These are phyloP conservation scores for Coemansia sp. DNA, from an alignment of 192 early-diverging fungal genomes.

Conservation along the genomic window DNA sequence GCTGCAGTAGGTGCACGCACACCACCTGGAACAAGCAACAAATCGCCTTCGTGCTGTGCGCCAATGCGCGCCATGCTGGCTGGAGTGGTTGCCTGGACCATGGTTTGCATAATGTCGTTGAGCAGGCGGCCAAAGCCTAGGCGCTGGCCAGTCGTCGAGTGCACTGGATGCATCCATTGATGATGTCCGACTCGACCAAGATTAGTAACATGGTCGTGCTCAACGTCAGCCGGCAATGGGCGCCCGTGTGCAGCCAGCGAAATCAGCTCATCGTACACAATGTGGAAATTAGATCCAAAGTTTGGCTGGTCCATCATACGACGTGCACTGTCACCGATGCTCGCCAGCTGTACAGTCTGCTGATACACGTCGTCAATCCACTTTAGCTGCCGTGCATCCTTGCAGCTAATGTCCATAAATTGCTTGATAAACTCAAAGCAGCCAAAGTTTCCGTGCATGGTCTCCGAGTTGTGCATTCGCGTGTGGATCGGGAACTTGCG, in stretches of 20 bases:
- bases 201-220: slow-evolving; percentile 11
- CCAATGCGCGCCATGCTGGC: slow-evolving; percentile 5
- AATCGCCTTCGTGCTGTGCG: slow-evolving; percentile 14
- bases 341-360: slow-evolving; percentile 22
- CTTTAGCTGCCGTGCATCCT: slow-evolving; percentile 12
- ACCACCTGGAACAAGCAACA: slow-evolving; percentile 18
- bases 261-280: slow-evolving; percentile 42
- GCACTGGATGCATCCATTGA: slow-evolving; percentile 28
- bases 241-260: slow-evolving; percentile 33
- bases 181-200: slow-evolving; percentile 21
- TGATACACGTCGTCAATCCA: slow-evolving; percentile 36
- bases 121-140: slow-evolving; percentile 40
- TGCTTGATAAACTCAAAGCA: slow-evolving; percentile 38
- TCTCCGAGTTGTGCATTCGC: slow-evolving; percentile 16
- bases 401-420: slow-evolving; percentile 5
- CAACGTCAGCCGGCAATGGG: slow-evolving; percentile 26
- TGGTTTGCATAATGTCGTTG: slow-evolving; percentile 22
- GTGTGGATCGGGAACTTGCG: slow-evolving; percentile 27
- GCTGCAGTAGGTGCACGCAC: slow-evolving; percentile 6
- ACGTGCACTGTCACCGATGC: slow-evolving; percentile 23
- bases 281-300: slow-evolving; percentile 34
- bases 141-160: slow-evolving; percentile 16
- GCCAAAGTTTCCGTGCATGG: slow-evolving; percentile 42
- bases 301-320: slow-evolving; percentile 10
- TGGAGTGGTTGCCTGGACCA: slow-evolving; percentile 22